phyloP scores from a whole-genome alignment of 129 eudicot species.

The Flaveria bidentis region DNA sequence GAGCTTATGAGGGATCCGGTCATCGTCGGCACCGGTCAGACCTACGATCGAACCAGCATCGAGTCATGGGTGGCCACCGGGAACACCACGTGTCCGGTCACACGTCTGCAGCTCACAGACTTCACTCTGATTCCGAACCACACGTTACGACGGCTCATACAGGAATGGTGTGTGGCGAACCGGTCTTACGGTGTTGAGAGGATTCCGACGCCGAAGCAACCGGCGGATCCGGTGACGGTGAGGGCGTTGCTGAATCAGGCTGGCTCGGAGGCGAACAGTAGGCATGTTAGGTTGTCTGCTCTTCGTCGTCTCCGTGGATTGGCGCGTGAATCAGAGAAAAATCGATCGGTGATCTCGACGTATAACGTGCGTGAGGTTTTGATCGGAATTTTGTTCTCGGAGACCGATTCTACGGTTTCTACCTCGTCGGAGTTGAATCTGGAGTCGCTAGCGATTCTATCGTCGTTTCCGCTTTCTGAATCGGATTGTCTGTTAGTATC shows the following conservation, averaged over 20 bases:
- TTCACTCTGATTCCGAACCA: constrained; percentile 77
- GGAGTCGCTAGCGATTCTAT: constrained; percentile 65
- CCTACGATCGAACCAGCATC: constrained; percentile 81
- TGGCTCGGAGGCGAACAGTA: constrained; percentile 40
- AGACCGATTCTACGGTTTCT: not conserved
- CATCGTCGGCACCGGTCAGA: constrained; percentile 81
- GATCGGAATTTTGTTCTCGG: constrained; percentile 38
- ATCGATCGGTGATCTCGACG: constrained; percentile 61
- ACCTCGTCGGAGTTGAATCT: constrained; percentile 49
- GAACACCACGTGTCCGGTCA: constrained; percentile 88
- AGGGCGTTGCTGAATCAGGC: constrained; percentile 65
- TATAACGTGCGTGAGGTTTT: constrained; percentile 51
- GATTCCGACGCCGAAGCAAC: constrained; percentile 96
- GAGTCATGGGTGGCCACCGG: constrained; percentile 94
- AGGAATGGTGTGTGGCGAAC: constrained; percentile 91
- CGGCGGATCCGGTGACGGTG: constrained; percentile 77
- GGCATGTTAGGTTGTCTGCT: constrained; percentile 57
- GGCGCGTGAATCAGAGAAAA: constrained; percentile 90
- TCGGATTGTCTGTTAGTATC: constrained; percentile 55
- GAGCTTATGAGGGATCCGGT: constrained; percentile 91
- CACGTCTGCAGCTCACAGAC: constrained; percentile 60
- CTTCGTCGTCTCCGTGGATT: constrained; percentile 59
- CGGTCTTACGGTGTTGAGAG: constrained; percentile 74
- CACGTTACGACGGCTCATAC: constrained; percentile 84
- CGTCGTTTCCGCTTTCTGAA: constrained; percentile 64